These are phyloP conservation scores for Mucor racemosus DNA, from an alignment of 371 early-diverging fungal genomes.

Conservation along the genomic window DNA sequence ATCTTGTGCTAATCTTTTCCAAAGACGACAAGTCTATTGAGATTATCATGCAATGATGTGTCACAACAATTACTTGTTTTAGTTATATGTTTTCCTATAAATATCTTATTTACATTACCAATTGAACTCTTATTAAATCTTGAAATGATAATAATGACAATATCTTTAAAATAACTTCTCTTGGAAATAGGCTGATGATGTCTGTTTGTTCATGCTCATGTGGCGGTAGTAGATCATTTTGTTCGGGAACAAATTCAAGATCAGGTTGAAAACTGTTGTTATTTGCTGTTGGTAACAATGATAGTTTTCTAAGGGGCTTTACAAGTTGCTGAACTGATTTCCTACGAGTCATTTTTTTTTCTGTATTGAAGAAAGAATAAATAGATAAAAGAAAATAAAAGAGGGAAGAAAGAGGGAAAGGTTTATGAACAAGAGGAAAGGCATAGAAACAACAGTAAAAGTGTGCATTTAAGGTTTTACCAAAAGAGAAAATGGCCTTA, in stretches of 20 bases:
- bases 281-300: slow-evolving; percentile 21
- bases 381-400: slow-evolving; percentile 15
- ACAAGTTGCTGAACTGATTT: slow-evolving; percentile 45
- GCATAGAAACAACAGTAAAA: slow-evolving; percentile 10
- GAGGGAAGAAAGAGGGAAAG: slow-evolving; percentile 16
- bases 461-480: slow-evolving; percentile 10
- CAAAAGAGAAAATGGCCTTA: slow-evolving; percentile 7
- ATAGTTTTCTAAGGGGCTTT: slow-evolving; percentile 40
- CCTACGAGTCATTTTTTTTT: slow-evolving; percentile 33
- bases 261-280: slow-evolving; percentile 7
- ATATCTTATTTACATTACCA: slow-evolving; percentile 29
- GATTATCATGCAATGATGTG: neutral
- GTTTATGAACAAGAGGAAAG: neutral
- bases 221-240: neutral
- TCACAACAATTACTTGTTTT: slow-evolving; percentile 1
- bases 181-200: slow-evolving; percentile 39
- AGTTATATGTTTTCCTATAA: neutral
- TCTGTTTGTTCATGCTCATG: slow-evolving; percentile 21
- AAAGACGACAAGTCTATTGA: slow-evolving; percentile 42
- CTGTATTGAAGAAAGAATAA: slow-evolving; percentile 4
- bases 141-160: slow-evolving; percentile 39
- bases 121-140: slow-evolving; percentile 44
- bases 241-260: slow-evolving; percentile 21
- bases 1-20: slow-evolving; percentile 44
- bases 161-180: slow-evolving; percentile 39